Evolutionary conservation across 2,329 filamentous ascomycete species (phyloP), one percentile per base, ranked within the genome.

Genomic region (Monosporascus sp.): DNA sequence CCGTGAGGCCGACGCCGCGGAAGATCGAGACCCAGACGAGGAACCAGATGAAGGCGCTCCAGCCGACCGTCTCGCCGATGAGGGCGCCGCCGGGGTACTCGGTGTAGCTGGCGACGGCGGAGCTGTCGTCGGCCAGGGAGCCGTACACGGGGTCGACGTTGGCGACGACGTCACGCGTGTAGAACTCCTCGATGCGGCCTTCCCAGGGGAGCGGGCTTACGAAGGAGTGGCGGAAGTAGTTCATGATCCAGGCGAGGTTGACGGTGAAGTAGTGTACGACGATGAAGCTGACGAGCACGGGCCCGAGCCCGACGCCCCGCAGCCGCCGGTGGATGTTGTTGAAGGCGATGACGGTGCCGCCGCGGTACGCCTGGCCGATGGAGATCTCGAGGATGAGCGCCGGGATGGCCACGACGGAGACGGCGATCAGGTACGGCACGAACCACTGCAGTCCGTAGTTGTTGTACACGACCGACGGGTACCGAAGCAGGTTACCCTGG

Each of bases 331-430:
- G 73, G 54, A 83, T 68, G 57, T 75, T 79, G 67, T 78, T 76
- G 62, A 74, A 81, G 5, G 79, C 78, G 50, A 82, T 76, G 39
- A 81, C 76, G 3, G 74, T 75, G 14, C 79, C 79, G 39, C 77
- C 79, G 14, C 78, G 77, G 60, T 82, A 81, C 5, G 79, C 79
- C 59, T 82, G 88, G 47, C 90, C 90, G 50, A 89, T 90, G 50
- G 87, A 87, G 49, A 83, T 80, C 61, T 83, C 80, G 22, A 82
- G 73, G 14, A 82, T 73, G 38, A 83, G 71, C 0, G 75, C 72
- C 0, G 80, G 80, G 45, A 83, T 82, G 38, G 79, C 79, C 52
- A 83, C 73, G 11, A 82, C 64, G 53, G 80, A 77, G 17, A 83
- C 72, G 6, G 77, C 76, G 52, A 82, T 67, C 5, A 82, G 62